Base-by-base conservation (phyloP, 805 yeast genomes). In the Candida orba region DNA sequence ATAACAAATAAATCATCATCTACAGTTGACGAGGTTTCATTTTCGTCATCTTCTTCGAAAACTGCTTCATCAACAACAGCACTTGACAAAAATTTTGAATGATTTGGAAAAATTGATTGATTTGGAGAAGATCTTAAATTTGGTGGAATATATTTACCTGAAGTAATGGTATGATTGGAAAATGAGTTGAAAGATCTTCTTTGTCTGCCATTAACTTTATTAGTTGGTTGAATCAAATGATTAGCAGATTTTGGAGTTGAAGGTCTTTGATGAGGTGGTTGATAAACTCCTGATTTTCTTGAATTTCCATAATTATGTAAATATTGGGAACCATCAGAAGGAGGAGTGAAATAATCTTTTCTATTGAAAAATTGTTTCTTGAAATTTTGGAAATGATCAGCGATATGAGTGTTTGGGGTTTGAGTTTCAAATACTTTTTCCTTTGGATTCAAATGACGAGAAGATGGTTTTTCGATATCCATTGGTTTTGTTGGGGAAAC, bases 271-370 rank as follows among this genome's bases (percentile, higher is more conserved):
- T 57, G 50, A 51, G 62, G 47, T 15, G 57, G 58, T 24, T 52
- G 57, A 36, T 56, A 53, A 12, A 49, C 38, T 31, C 53, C 61
- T 22, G 41, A 17, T 50, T 49, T 62, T 48, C 47, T 51, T 54
- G 44, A 43, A 30, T 50, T 69, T 60, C 66, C 73, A 64, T 63
- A 80, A 49, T 80, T 79, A 50, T 78, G 87, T 83, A 83, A 75
- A 58, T 80, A 83, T 50, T 79, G 82, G 45, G 75, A 77, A 54
- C 79, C 75, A 6, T 79, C 82, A 23, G 89, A 78, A 43, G 83
- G 84, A 3, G 93, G 93, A 4, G 93, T 84, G 58, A 83, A 84
- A 52, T 73, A 81, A 57, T 84, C 91, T 52, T 79, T 82, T 41
- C 91, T 71, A 51, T 77, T 77, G 53, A 75, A 81, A 15, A 53